Evolutionary conservation across 148 eudicot genomes (phyloP), one percentile per base, ranked within the genome.

Genomic region (Rheum nobile): DNA sequence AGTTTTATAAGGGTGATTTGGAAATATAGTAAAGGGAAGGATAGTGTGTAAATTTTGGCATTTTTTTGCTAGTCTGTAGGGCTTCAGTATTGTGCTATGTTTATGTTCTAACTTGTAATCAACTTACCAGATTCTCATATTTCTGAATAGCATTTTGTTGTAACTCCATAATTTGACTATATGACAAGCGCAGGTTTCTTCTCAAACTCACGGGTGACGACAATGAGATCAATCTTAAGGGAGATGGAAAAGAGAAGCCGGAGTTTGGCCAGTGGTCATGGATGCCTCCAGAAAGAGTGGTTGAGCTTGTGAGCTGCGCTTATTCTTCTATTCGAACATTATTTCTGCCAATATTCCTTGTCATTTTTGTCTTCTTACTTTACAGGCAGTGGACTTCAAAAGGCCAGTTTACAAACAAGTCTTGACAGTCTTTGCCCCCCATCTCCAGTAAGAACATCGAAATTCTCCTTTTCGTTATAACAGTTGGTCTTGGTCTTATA

Each of bases 221-320:
- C 14, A 88, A 81, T 55, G 98, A 95, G 75, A 79, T 95, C 74
- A 91, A 95, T 82, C 92, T 95, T 70, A 72, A 84, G 80, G 97
- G 96, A 3, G 97, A 95, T 74, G 98, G 97, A 75, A 88, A 82
- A 8, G 98, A 95, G 82, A 95, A 91, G 80, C 75, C 98, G 9
- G 97, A 95, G 84, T 95, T 95, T 75, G 96, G 97, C 72, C 77
- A 90, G 61, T 95, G 98, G 98, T 75, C 96, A 43, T 95, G 97
- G 98, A 76, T 91, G 86, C 80, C 92, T 65, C 93, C 96, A 9
- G 89, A 91, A 72, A 83, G 87, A 88, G 91, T 95, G 35, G 48
- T 90, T 71, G 85, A 87, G 31, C 90, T 38, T 39, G 97, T 93
- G 72, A 77, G 95, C 79, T 34, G 48, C 22, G 22, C 34, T 16